Percentiles rank a stretch among this genome's conserved stretches.
Conservation (phyloP, 345 rosid genomes). For the Cardamine resedifolia region DNA sequence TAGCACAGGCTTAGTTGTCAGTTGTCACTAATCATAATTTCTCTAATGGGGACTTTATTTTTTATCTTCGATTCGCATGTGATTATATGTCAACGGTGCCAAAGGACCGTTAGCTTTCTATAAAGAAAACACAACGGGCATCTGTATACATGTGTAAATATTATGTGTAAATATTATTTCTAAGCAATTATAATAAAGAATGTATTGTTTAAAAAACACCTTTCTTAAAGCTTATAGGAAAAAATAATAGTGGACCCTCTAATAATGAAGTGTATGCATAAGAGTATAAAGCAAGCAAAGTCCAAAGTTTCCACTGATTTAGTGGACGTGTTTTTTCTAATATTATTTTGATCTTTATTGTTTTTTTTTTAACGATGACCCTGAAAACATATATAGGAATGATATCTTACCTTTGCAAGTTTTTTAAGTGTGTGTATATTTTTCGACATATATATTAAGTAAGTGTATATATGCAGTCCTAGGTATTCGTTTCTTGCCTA, state of each 20-base stretch:
- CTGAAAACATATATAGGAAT: background rate
- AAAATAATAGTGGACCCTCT: slow-evolving; percentile 29
- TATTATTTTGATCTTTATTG: slow-evolving; percentile 2
- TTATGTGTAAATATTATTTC: background rate
- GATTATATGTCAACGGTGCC: slow-evolving; percentile 41
- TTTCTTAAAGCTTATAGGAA: slow-evolving; percentile 33
- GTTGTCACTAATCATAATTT: slow-evolving; percentile 29
- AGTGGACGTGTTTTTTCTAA: slow-evolving; percentile 26
- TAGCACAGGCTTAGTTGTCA: slow-evolving; percentile 38
- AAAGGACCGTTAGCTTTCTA: slow-evolving; percentile 37
- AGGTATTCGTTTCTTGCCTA: background rate
- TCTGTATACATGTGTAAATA: background rate
- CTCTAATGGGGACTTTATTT: slow-evolving; percentile 13
- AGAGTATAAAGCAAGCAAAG: slow-evolving; percentile 44
- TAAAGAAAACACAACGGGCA: slow-evolving; percentile 30
- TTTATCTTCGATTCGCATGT: slow-evolving; percentile 29
- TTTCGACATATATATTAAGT: background rate
- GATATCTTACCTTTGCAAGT: background rate
- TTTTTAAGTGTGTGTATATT: background rate
- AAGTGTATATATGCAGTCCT: background rate
- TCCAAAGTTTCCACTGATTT: slow-evolving; percentile 37
- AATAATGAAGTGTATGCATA: slow-evolving; percentile 38
- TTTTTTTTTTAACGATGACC: slow-evolving; percentile 2
- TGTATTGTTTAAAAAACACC: slow-evolving; percentile 5
- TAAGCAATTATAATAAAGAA: background rate